Conservation (phyloP, 352 stramenopile genomes). For the Phytophthora vignae region DNA sequence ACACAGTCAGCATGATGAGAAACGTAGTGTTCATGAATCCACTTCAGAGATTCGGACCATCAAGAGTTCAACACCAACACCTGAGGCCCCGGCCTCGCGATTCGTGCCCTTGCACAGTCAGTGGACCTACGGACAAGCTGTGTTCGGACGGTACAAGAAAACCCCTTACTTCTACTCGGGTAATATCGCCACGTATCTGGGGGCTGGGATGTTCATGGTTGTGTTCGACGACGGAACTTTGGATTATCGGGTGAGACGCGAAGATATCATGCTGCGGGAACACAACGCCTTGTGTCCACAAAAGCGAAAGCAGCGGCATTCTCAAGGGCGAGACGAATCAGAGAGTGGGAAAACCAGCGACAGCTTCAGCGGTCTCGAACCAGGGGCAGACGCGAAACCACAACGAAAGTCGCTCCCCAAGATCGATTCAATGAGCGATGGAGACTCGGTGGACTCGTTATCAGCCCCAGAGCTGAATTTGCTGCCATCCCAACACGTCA, state of each 20-base stretch:
- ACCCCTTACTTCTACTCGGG: conserved; percentile 84
- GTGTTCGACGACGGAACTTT: conserved; percentile 82
- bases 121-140: conserved; percentile 68
- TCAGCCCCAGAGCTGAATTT: conserved; percentile 24
- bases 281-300: conserved; percentile 7
- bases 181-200: conserved; percentile 81
- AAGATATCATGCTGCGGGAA: conserved; percentile 68
- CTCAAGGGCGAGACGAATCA: conserved; percentile 4
- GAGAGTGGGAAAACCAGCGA: conserved; percentile 6
- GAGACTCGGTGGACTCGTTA: conserved; percentile 6
- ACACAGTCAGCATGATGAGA: conserved; percentile 2
- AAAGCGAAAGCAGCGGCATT: conserved; percentile 9
- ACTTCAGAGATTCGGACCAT: background rate
- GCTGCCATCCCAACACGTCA: conserved; percentile 35
- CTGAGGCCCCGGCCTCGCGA: conserved; percentile 12
- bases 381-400: background rate
- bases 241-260: conserved; percentile 71
- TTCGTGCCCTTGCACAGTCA: conserved; percentile 66
- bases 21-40: background rate
- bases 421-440: conserved; percentile 5
- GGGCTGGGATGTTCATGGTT: conserved; percentile 74
- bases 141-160: conserved; percentile 75
- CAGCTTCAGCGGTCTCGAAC: conserved; percentile 10
- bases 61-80: background rate
- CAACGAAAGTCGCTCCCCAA: conserved; percentile 12